Evolutionary conservation across 2,329 filamentous ascomycete species (phyloP).

Genomic region (Allantophomopsis cytisporea): DNA sequence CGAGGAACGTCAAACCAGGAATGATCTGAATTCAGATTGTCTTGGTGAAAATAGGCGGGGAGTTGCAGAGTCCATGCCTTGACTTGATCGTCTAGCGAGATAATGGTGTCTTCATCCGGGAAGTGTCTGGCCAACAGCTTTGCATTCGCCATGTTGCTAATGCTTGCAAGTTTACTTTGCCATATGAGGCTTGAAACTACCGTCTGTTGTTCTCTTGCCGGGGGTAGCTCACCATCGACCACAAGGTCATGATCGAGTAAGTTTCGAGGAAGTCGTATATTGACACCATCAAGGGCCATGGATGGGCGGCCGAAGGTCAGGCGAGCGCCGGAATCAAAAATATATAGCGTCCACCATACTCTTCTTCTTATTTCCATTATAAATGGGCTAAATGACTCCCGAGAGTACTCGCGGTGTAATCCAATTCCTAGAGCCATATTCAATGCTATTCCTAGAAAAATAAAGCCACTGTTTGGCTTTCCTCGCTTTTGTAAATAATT

Average conservation of each 20-base stretch:
- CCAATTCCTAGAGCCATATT: slow-evolving; percentile 59
- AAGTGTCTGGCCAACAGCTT: no score
- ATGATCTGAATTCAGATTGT: no score
- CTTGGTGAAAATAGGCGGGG: no score
- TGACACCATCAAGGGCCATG: slow-evolving; percentile 6
- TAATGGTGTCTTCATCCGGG: no score
- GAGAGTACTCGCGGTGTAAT: slow-evolving; percentile 20
- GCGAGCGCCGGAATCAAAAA: slow-evolving; percentile 8
- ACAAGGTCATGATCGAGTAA: slow-evolving; percentile 6
- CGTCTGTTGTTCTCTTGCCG: no score
- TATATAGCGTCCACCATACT: slow-evolving; percentile 7
- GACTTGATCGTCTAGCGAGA: no score
- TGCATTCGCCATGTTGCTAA: no score
- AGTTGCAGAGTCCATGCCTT: no score
- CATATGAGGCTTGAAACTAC: no score
- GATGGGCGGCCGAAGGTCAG: slow-evolving; percentile 8
- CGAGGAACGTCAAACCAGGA: no score
- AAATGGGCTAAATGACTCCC: slow-evolving; percentile 5
- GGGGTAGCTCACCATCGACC: not conserved
- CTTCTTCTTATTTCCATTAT: slow-evolving; percentile 8
- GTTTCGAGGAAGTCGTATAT: slow-evolving; percentile 6
- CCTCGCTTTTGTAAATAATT: slow-evolving; percentile 37
- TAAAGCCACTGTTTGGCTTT: slow-evolving; percentile 35
- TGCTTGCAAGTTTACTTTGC: no score
- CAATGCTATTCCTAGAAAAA: slow-evolving; percentile 85